Conservation (phyloP, 306 rosid species). For the Malus fusca region DNA sequence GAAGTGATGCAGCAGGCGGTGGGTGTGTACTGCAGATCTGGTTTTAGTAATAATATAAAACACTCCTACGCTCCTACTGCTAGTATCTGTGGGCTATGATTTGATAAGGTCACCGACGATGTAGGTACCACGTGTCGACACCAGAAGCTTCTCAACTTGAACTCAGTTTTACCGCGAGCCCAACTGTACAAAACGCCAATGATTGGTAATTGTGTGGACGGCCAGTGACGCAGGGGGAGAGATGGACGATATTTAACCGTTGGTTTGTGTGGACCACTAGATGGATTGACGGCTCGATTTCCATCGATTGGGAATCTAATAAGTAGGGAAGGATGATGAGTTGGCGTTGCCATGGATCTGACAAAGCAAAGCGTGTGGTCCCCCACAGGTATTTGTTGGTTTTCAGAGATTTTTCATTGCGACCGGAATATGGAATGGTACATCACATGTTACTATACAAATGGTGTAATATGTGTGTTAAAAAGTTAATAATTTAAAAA, state of each 20-base stretch:
- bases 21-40: not conserved
- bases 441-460: fast-evolving
- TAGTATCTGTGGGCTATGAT: not conserved
- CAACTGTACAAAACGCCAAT: not conserved
- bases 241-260: not conserved
- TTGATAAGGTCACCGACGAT: not conserved
- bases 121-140: not conserved
- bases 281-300: not conserved
- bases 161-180: not conserved
- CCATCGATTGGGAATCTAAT: not conserved
- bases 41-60: not conserved
- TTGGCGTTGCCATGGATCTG: not conserved
- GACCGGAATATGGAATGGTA: too few relatives aligned
- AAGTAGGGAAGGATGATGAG: not conserved
- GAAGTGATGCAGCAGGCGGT: not conserved
- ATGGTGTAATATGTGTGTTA: too few relatives aligned
- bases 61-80: not conserved
- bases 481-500: too few relatives aligned
- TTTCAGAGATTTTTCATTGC: too few relatives aligned
- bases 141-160: not conserved
- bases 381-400: not conserved
- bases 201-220: not conserved
- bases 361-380: not conserved
- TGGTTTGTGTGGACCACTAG: not conserved
- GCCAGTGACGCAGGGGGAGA: not conserved